Conservation (phyloP, 164 flowering plant species). For the Aristolochia contorta region DNA sequence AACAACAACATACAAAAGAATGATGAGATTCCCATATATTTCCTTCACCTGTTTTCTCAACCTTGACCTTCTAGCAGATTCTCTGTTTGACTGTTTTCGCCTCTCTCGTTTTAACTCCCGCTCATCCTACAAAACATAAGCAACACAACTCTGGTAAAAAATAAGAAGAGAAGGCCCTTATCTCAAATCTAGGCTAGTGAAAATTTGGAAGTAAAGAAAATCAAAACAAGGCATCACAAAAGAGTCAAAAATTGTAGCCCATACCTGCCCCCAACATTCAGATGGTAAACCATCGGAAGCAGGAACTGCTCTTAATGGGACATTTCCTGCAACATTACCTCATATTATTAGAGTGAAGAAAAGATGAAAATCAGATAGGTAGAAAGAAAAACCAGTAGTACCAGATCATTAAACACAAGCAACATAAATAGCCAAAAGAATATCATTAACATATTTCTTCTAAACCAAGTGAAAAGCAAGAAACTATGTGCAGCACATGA, state of each 20-base stretch:
- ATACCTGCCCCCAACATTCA: conserved; percentile 66
- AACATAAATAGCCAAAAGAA: neutral
- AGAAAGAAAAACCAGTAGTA: too few relatives aligned
- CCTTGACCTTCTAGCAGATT: conserved; percentile 95
- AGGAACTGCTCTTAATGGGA: conserved; percentile 32
- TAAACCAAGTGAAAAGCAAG: too few relatives aligned
- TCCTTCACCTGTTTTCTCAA: conserved; percentile 79
- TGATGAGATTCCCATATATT: neutral
- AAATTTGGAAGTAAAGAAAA: neutral
- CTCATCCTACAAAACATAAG: conserved; percentile 41
- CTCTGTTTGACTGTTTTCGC: conserved; percentile 95
- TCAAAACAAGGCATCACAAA: too few relatives aligned
- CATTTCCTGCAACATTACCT: conserved; percentile 19
- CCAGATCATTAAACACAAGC: neutral
- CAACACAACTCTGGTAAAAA: neutral
- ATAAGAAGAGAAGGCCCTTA: neutral
- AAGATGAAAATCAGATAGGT: neutral
- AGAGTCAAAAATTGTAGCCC: neutral
- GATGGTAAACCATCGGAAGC: conserved; percentile 19
- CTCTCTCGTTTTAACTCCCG: conserved; percentile 78
- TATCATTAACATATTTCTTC: too few relatives aligned
- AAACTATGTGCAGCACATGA: too few relatives aligned
- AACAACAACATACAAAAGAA: neutral
- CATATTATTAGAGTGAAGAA: neutral
- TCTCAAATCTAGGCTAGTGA: neutral